Evolutionary conservation across 2,329 filamentous ascomycete species (phyloP).

Genomic region (Fusarium mundagurra): DNA sequence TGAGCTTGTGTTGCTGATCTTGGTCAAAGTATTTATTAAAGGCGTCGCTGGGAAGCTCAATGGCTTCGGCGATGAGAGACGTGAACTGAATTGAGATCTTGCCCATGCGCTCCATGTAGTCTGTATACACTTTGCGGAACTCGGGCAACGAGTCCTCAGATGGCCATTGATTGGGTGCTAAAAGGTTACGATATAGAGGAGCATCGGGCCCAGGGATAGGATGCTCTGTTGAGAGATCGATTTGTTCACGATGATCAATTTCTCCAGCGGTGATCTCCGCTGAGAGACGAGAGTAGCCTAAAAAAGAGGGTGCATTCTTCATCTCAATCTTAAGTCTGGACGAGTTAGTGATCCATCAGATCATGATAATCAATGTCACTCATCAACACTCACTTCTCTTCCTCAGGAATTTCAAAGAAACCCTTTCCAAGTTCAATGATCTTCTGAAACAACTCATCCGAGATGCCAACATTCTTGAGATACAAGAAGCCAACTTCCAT

Average conservation of each 20-base stretch:
- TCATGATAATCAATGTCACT: not conserved
- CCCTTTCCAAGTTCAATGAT: conserved; percentile 74
- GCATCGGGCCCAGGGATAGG: conserved; percentile 68
- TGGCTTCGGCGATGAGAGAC: conserved; percentile 83
- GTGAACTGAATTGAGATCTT: conserved; percentile 78
- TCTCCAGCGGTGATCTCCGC: conserved; percentile 78
- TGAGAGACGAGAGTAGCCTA: conserved; percentile 73
- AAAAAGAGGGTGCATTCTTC: conserved; percentile 77
- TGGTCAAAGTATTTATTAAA: conserved; percentile 84
- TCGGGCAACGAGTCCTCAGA: conserved; percentile 67
- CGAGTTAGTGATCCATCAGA: not conserved
- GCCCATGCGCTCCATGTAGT: conserved; percentile 83
- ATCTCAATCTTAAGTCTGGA: conserved; percentile 72
- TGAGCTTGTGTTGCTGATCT: conserved; percentile 84
- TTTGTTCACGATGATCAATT: conserved; percentile 84
- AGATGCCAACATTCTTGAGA: conserved; percentile 80
- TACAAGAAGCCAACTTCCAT: conserved; percentile 92
- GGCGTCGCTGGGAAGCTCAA: conserved; percentile 73
- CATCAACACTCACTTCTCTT: conserved; percentile 71
- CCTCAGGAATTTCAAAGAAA: conserved; percentile 80
- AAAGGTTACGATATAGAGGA: conserved; percentile 78
- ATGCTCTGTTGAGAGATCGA: conserved; percentile 86
- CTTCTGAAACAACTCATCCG: conserved; percentile 69
- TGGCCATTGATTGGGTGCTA: conserved; percentile 86
- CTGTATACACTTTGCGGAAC: conserved; percentile 75